Percentiles rank a stretch among this genome's conserved stretches.
Evolutionary conservation across 441 rosid genomes (phyloP).

Genomic region (Pelargonium cotyledonis): DNA sequence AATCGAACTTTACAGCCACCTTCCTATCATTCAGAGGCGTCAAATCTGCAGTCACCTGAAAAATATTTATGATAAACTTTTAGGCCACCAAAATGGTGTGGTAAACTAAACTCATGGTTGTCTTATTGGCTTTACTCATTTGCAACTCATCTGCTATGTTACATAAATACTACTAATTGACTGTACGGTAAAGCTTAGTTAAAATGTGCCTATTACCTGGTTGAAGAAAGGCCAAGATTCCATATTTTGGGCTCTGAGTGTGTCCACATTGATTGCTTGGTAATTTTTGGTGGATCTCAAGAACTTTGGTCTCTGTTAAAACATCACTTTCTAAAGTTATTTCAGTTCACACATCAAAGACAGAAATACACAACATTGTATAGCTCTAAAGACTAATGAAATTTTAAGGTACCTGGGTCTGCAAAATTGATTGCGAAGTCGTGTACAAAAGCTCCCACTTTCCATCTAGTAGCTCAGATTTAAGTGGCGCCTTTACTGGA

Average conservation of each 20-base stretch:
- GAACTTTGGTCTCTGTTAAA: constrained; percentile 69
- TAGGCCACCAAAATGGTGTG: background rate
- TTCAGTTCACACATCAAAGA: constrained; percentile 14
- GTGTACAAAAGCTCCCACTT: constrained; percentile 96
- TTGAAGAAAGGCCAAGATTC: constrained; percentile 87
- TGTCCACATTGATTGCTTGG: constrained; percentile 82
- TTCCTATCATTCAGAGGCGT: constrained; percentile 65
- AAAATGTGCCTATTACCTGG: constrained; percentile 41
- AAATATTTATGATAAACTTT: constrained; percentile 16
- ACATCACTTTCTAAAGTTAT: constrained; percentile 8
- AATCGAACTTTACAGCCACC: constrained; percentile 74
- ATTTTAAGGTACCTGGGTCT: constrained; percentile 44
- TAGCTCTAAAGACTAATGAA: background rate
- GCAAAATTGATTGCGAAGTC: constrained; percentile 73
- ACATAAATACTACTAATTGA: no score
- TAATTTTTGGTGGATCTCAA: constrained; percentile 68
- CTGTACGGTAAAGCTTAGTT: no score
- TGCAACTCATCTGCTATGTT: no score
- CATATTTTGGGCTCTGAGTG: constrained; percentile 76
- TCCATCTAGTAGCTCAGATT: constrained; percentile 64
- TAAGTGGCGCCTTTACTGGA: constrained; percentile 73
- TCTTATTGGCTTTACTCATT: background rate
- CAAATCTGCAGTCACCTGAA: constrained; percentile 79
- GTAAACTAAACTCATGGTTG: background rate
- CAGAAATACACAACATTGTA: background rate